Base-by-base conservation (phyloP, 768 basidiomycete species). In the Rhodotorula sphaerocarpa region DNA sequence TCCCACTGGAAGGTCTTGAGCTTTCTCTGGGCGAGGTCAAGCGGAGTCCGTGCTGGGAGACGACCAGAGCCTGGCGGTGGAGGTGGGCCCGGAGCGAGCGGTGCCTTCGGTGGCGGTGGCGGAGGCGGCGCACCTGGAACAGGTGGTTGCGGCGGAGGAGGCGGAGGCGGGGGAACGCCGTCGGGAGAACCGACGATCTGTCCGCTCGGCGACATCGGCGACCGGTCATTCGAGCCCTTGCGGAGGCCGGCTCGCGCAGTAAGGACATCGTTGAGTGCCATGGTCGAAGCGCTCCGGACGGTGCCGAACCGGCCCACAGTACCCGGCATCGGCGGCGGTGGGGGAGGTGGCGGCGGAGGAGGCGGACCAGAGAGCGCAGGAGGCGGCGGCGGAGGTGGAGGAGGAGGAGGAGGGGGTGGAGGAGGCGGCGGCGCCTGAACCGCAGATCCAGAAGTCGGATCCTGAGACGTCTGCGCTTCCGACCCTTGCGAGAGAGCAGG, bases 1-100 rank as follows among this genome's bases (percentile, higher is more conserved):
- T 96, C 92, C 93, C 93, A 99, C 73, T 96, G 92, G 58, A 99
- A 78, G 74, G 96, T 91, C 74, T 96, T 96, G 87, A 96, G 90
- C 80, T 91, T 90, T 52, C 60, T 44, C 64, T 60, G 12, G 67
- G 68, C 31, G 65, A 64, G 39, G 62, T 56, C 41, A 68, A 61
- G 23, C 30, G 60, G 20, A 67, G 50, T 20, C 18, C 33, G 44
- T 2, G 27, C 54, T 14, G 72, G 70, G n/a, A 62, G 48, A n/a
- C 63, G 66, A 39, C 65, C 67, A 4, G 59, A 57, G 27, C 51
- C 57, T 3, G 63, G 73, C 11, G 67, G 34, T 2, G 66, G 59
- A 7, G 66, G 63, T 0, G 51, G 33, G 3, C 30, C 20, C 0
- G 72, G 72, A 11, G 57, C 41, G 23, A 30, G 23, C 5, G 50